These are phyloP conservation scores for Talaromyces sp. DNA, from an alignment of 2,329 filamentous ascomycete genomes.

Conservation along the genomic window DNA sequence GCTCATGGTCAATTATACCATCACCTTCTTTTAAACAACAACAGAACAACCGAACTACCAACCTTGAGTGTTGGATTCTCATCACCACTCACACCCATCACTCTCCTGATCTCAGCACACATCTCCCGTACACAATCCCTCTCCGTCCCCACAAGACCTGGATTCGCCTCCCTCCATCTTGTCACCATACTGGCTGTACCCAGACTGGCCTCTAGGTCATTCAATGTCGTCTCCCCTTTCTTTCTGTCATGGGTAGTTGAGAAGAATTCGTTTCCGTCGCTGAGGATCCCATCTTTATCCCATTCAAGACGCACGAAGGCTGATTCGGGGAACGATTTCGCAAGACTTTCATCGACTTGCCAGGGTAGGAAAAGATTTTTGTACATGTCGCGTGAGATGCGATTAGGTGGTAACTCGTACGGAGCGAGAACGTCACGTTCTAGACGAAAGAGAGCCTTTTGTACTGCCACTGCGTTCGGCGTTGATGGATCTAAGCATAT, in stretches of 20 bases:
- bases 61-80: constrained; percentile 10
- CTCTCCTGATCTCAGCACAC: constrained; percentile 10
- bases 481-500: constrained; percentile 22
- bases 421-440: constrained; percentile 34
- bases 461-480: constrained; percentile 41
- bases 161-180: constrained; percentile 39
- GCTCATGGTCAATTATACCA: no score
- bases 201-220: constrained; percentile 22
- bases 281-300: constrained; percentile 28
- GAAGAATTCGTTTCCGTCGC: constrained; percentile 27
- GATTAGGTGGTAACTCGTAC: constrained; percentile 43
- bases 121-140: constrained; percentile 25
- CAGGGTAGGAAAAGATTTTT: constrained; percentile 38
- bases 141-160: constrained; percentile 32
- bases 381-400: constrained; percentile 40
- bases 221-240: constrained; percentile 18
- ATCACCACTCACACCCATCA: constrained; percentile 1
- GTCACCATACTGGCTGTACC: constrained; percentile 38
- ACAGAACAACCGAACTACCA: constrained; percentile 7
- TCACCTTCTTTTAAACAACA: constrained; percentile 19
- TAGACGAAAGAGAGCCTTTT: constrained; percentile 38
- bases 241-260: constrained; percentile 7
- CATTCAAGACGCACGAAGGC: constrained; percentile 43
- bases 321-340: constrained; percentile 36
- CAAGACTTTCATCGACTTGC: constrained; percentile 12